phyloP scores from a whole-genome alignment of 2,329 filamentous ascomycete genomes.

The Elsinoe fawcettii region DNA sequence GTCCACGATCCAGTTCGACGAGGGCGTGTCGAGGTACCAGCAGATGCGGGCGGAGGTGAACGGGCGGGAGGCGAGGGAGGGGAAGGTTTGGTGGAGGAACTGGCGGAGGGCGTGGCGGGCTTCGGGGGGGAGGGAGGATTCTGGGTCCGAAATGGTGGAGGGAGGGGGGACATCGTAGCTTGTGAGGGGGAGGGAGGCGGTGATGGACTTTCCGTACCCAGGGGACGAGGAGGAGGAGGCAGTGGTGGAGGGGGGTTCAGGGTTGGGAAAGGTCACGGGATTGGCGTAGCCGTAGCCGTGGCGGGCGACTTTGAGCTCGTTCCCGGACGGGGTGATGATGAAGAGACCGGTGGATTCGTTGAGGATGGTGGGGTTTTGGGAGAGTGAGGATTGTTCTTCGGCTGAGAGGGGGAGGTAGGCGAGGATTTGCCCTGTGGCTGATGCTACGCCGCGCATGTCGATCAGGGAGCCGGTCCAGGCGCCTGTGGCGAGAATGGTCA shows the following conservation, averaged over 20 bases:
- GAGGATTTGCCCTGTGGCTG: slow-evolving; percentile 74
- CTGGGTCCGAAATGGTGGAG: slow-evolving; percentile 32
- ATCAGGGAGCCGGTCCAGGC: slow-evolving; percentile 77
- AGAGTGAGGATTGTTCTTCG: slow-evolving; percentile 59
- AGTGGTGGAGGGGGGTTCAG: slow-evolving; percentile 35
- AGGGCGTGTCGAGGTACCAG: slow-evolving; percentile 51
- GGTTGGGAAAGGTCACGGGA: slow-evolving; percentile 39
- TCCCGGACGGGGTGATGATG: slow-evolving; percentile 57
- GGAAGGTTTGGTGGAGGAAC: slow-evolving; percentile 51
- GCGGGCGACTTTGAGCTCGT: slow-evolving; percentile 42
- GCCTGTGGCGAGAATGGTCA: slow-evolving; percentile 74
- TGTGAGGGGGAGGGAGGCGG: slow-evolving; percentile 44
- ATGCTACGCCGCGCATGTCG: slow-evolving; percentile 66
- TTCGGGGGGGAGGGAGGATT: slow-evolving; percentile 47
- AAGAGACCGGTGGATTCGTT: slow-evolving; percentile 67
- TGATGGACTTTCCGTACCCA: slow-evolving; percentile 36
- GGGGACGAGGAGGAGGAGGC: slow-evolving; percentile 44
- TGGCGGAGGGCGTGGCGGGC: slow-evolving; percentile 54
- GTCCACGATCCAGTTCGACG: slow-evolving; percentile 49
- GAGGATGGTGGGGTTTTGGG: slow-evolving; percentile 61
- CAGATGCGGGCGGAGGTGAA: slow-evolving; percentile 44
- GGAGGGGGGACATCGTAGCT: slow-evolving; percentile 35
- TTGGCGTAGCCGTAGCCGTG: slow-evolving; percentile 46
- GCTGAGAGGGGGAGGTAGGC: slow-evolving; percentile 68
- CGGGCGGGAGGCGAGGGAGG: slow-evolving; percentile 31